These are phyloP conservation scores for Arthrobotrys pseudoclavata DNA, from an alignment of 2,329 filamentous ascomycete genomes.

Conservation along the genomic window DNA sequence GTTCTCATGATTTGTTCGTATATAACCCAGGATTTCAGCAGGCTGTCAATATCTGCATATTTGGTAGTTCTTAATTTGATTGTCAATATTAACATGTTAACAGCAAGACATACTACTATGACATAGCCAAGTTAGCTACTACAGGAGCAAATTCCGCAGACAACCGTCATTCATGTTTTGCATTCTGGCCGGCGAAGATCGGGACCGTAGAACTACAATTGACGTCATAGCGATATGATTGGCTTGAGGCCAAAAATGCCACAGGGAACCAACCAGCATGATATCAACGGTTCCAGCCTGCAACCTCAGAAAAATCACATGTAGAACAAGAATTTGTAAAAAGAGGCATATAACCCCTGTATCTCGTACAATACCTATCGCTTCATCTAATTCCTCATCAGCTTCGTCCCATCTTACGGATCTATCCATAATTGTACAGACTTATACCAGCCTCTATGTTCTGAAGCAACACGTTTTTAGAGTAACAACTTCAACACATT, in stretches of 20 bases:
- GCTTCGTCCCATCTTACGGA: background rate
- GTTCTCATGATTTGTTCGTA: too few relatives aligned
- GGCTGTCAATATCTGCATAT: too few relatives aligned
- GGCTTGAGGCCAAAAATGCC: conserved; percentile 13
- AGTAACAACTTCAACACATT: conserved; percentile 20
- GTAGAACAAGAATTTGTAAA: background rate
- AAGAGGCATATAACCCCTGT: background rate
- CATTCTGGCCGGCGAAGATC: too few relatives aligned
- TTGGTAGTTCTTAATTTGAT: too few relatives aligned
- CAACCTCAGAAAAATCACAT: background rate
- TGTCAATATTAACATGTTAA: too few relatives aligned
- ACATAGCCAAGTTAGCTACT: too few relatives aligned
- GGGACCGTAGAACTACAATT: background rate
- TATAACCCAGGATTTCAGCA: too few relatives aligned
- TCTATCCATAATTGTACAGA: background rate
- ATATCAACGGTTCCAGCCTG: background rate
- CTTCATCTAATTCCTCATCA: background rate
- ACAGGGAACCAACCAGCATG: background rate
- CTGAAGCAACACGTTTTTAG: background rate
- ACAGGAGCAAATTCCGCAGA: too few relatives aligned
- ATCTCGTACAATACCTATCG: background rate
- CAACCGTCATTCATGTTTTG: too few relatives aligned
- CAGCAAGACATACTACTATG: too few relatives aligned
- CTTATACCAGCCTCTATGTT: background rate
- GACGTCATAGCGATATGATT: conserved; percentile 43